Evolutionary conservation across 164 flowering plant species (phyloP), one percentile per base, ranked within the genome.

Genomic region (Berberis vulgaris): DNA sequence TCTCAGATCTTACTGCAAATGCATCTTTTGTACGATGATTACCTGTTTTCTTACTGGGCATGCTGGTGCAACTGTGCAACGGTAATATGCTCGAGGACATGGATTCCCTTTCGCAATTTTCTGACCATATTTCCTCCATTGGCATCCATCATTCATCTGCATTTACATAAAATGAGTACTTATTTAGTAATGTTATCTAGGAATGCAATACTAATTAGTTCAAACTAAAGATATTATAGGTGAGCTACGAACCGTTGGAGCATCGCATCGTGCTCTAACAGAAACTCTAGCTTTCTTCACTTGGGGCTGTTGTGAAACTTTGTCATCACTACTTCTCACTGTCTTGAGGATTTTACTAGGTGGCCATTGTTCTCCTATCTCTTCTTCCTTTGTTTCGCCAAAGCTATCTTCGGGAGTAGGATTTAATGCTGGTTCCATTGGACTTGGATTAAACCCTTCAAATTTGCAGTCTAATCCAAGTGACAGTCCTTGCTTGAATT

Each of bases 31-130:
- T 26, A 26, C 26, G 26, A 26, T 26, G 26, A 26, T 26, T 82
- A 91, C 97, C 88, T 91, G 98, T 72, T 89, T 92, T 66, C 98
- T 78, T 1, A 92, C 96, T 4, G 93, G 95, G 65, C 98, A 92
- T 11, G 86, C 78, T 59, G 96, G 82, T 62, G 93, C 86, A 64
- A 89, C 83, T 0, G 95, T 89, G 79, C 98, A 92, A 26, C 98
- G 89, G 64, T 89, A 92, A 67, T 92, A 92, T 39, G 95, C 98
- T 56, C 98, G 73, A 52, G 98, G 98, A 73, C 96, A 92, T 42
- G 98, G 98, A 63, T 92, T 92, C 56, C 98, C 98, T 77, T 92
- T 89, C 0, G 96, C 84, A n/a, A 86, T 84, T 72, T 92, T 92
- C 55, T 92, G 98, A 12, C 98, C 98, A 67, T 91, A 91, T 76